Base-by-base conservation (phyloP, 1,139 yeast genomes). In the Diutina mesorugosa region DNA sequence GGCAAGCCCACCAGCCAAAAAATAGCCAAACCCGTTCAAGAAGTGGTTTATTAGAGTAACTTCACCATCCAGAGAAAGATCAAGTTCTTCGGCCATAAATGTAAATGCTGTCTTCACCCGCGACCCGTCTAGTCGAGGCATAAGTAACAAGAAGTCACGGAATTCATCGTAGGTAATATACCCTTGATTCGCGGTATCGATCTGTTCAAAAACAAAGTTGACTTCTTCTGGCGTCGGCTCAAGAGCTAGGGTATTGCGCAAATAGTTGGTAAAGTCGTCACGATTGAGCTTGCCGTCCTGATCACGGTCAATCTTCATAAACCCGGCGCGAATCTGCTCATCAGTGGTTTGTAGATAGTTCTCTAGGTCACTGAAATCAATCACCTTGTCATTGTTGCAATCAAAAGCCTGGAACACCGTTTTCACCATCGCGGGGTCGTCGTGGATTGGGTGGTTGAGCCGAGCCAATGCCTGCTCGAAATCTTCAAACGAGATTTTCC, bases 1-100 rank as follows among this genome's bases (percentile, higher is more conserved):
- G 0, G 97, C 88, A 41, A 91, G 70, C 0, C 99, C 99, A 45
- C 99, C 99, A 1, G 97, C 96, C 45, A 90, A 70, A 65, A 93
- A 93, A 67, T 83, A 93, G 0, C 97, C 97, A 61, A 90, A 78
- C 41, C 97, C 96, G 65, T 85, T 84, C 53, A 89, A 72, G 57
- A 88, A 80, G 61, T 89, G 96, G 65, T 83, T 85, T 53, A 87
- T 84, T 51, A 90, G 76, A 0, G 95, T 85, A 58, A 90, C 90
- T 70, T 91, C 98, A 66, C 97, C 97, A 66, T 93, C 98, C 0
- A 96, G 82, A 3, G 88, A 83, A 54, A 90, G 71, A 65, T 90
- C 97, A 57, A 80, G 67, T 61, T 89, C 95, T 64, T 90, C 96
- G 56, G 82, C 83, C 60, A 91, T 84, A 67, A 85, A 88, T 56